Conservation (phyloP, 345 rosid species). For the Gynandropsis gynandra region DNA sequence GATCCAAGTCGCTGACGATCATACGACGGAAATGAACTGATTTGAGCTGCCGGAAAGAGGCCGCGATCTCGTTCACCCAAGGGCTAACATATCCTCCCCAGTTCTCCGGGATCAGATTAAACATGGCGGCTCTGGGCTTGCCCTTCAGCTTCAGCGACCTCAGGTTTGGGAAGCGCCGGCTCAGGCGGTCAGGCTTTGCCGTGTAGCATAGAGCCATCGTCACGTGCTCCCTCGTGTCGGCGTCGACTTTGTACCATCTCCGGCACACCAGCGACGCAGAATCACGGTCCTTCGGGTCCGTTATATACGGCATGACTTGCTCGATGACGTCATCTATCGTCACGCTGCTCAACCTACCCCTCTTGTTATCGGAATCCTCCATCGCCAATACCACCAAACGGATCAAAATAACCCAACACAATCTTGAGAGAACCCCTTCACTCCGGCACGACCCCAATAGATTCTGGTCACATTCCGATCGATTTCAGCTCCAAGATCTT, state of each 20-base stretch:
- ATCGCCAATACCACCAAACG: slow-evolving; percentile 8
- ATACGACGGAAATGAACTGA: slow-evolving; percentile 73
- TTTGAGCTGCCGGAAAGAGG: slow-evolving; percentile 45
- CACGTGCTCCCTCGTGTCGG: slow-evolving; percentile 68
- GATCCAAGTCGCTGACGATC: slow-evolving; percentile 80
- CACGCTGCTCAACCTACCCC: slow-evolving; percentile 18
- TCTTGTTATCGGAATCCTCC: slow-evolving; percentile 37
- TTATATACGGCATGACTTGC: slow-evolving; percentile 59
- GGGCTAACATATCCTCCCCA: slow-evolving; percentile 89
- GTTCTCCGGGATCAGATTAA: slow-evolving; percentile 79
- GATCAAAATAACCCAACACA: background rate
- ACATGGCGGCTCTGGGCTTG: slow-evolving; percentile 93
- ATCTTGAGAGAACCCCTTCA: background rate
- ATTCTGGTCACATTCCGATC: background rate
- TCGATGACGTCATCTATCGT: slow-evolving; percentile 52
- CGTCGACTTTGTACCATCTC: slow-evolving; percentile 68
- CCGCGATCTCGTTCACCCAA: slow-evolving; percentile 57
- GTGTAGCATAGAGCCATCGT: slow-evolving; percentile 82
- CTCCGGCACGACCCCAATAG: no score
- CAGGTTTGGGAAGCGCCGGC: slow-evolving; percentile 48
- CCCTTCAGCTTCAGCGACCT: slow-evolving; percentile 87
- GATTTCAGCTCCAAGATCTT: background rate
- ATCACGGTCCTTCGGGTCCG: slow-evolving; percentile 66
- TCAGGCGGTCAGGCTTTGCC: slow-evolving; percentile 56
- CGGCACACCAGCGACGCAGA: slow-evolving; percentile 72